phyloP scores from a whole-genome alignment of 495 filamentous ascomycete genomes.

The Aspergillus indologenus region DNA sequence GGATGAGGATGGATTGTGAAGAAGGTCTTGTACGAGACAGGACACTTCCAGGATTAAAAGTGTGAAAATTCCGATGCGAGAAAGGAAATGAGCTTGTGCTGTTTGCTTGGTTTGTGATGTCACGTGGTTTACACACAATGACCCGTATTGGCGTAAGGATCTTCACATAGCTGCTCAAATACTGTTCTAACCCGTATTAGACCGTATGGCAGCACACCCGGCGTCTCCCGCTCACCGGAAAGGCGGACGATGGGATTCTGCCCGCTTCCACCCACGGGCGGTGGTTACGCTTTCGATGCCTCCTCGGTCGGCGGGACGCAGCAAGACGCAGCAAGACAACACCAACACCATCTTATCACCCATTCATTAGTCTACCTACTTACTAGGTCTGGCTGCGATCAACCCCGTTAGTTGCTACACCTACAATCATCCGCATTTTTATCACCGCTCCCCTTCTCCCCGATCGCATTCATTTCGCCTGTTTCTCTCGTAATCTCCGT shows the following conservation, averaged over 20 bases:
- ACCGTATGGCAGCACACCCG: neutral
- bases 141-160: neutral
- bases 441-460: no score
- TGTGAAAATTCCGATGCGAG: conserved; percentile 35
- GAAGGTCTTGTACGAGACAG: conserved; percentile 11
- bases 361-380: neutral
- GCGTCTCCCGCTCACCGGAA: conserved; percentile 1
- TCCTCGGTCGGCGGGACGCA: neutral
- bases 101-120: conserved; percentile 17
- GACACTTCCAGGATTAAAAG: conserved; percentile 12
- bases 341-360: neutral
- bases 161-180: conserved; percentile 9
- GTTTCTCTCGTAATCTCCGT: neutral
- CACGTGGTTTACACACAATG: conserved; percentile 8
- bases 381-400: neutral
- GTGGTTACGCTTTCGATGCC: conserved; percentile 1
- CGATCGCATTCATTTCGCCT: neutral
- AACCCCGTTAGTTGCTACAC: no score
- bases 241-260: conserved; percentile 40
- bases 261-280: conserved; percentile 28
- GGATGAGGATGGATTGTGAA: conserved; percentile 7
- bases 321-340: no score
- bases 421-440: no score
- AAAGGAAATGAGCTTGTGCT: conserved; percentile 14
- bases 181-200: neutral